Base-by-base conservation (phyloP, 305 asterid species). In the Salvia sclarea region DNA sequence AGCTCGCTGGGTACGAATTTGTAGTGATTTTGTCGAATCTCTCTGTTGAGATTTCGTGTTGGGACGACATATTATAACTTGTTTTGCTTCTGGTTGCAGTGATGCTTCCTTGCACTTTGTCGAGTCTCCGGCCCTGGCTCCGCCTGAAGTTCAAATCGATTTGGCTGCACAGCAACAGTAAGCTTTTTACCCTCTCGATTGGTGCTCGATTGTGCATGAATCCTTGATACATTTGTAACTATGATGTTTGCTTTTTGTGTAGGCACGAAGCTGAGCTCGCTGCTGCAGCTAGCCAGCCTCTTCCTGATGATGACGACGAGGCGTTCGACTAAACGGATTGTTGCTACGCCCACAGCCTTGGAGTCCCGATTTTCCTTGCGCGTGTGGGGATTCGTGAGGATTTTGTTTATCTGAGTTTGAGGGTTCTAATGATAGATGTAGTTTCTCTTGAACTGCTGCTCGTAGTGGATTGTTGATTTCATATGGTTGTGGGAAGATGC, bases 231-330 rank as follows among this genome's bases (percentile, higher is more conserved):
- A 25, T 30, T 53, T 30, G 25, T 37, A 8, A 17, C 17, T 57
- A 24, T 7, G 4, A 8, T 11, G n/a, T n/a, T n/a, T 11, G 8
- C n/a, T 24, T 6, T 25, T 37, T 48, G 37, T 80, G 64, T 56
- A 83, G 89, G 64, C 86, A 87, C 43, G 91, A 87, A 73, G 77
- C 67, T 0, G 91, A 87, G 79, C 89, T 87, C n/a, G 28, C 3
- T 4, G 64, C 64, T 38, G 95, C 95, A 0, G 85, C 84, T n/a
- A 75, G 43, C 37, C 91, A 83, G 69, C 95, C 95, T 41, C 91
- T 87, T 59, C 94, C 94, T 0, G 94, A 87, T 65, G 94, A 87
- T 0, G 90, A 86, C 48, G 93, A 87, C 14, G 91, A 85, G 2
- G 74, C 85, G 7, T 87, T 85, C 11, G 94, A 87, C 28, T 86